phyloP scores from a whole-genome alignment of 805 yeast species.

The Ogataea haglerorum region DNA sequence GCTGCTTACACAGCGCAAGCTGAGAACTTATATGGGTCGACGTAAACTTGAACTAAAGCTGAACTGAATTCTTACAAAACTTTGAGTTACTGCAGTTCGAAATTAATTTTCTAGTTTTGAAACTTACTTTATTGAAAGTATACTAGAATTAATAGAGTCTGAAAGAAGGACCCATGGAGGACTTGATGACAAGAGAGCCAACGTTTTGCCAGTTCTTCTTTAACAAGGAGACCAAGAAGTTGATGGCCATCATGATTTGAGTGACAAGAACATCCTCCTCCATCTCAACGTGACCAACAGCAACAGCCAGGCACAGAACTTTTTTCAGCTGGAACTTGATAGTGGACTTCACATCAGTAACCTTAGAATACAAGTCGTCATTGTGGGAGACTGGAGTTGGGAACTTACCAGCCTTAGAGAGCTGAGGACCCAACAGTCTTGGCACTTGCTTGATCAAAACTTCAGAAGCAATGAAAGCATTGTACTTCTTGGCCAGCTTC shows the following conservation, averaged over 20 bases:
- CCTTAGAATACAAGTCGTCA: slow-evolving; percentile 95
- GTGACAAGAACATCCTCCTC: slow-evolving; percentile 92
- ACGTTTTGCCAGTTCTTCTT: slow-evolving; percentile 99
- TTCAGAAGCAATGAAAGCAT: slow-evolving; percentile 99
- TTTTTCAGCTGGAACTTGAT: slow-evolving; percentile 99
- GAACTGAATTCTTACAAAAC: too few species aligned
- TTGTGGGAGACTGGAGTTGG: slow-evolving; percentile 99
- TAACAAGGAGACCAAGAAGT: slow-evolving; percentile 98
- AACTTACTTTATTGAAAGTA: too few species aligned
- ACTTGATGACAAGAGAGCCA: slow-evolving; percentile 98
- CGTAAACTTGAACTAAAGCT: not conserved
- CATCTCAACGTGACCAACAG: slow-evolving; percentile 99
- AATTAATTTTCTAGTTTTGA: too few species aligned
- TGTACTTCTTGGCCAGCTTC: slow-evolving; percentile 99
- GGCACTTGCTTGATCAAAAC: slow-evolving; percentile 99
- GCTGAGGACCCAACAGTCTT: slow-evolving; percentile 99
- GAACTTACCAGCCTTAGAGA: slow-evolving; percentile 99
- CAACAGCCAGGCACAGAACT: slow-evolving; percentile 99
- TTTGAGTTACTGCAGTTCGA: too few species aligned
- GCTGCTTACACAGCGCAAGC: too few species aligned
- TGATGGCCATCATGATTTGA: slow-evolving; percentile 97
- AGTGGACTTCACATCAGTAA: slow-evolving; percentile 97
- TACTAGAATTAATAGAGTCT: slow-evolving; percentile 81
- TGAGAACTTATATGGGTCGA: too few species aligned
- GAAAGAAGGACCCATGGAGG: slow-evolving; percentile 99